Percentiles rank a stretch among this genome's conserved stretches.
Conservation (phyloP, 2,329 filamentous ascomycete species). For the Hirsutella thompsonii region DNA sequence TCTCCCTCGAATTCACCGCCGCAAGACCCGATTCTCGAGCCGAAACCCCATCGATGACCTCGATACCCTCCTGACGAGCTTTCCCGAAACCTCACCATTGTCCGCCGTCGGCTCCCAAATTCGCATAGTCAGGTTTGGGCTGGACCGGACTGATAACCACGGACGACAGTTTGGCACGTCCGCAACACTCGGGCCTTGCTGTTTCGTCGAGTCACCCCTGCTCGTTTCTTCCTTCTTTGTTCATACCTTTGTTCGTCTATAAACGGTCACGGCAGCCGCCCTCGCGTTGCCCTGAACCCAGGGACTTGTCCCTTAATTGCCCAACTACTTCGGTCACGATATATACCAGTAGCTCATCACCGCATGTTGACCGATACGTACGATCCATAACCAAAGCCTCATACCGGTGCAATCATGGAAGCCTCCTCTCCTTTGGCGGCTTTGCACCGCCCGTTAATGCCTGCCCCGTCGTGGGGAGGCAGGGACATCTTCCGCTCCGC, state of each 20-base stretch:
- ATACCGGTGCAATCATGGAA: conserved; percentile 50
- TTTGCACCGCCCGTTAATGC: conserved; percentile 63
- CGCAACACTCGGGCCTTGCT: conserved; percentile 1
- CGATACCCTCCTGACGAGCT: conserved; percentile 18
- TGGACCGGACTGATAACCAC: conserved; percentile 1
- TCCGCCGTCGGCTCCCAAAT: conserved; percentile 1
- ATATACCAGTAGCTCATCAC: conserved; percentile 13
- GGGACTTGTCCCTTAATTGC: conserved; percentile 4
- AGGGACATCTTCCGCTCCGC: conserved; percentile 40
- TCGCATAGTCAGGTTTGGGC: conserved; percentile 1
- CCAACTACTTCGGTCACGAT: conserved; percentile 8
- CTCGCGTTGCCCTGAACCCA: background rate
- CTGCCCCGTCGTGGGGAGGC: conserved; percentile 44
- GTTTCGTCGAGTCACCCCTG: background rate
- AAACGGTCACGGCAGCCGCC: background rate
- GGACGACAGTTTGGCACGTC: background rate
- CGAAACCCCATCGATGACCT: conserved; percentile 15
- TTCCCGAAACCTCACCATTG: conserved; percentile 9
- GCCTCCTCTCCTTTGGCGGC: conserved; percentile 88
- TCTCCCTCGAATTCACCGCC: no score
- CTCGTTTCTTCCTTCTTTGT: conserved; percentile 3
- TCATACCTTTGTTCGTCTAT: conserved; percentile 2
- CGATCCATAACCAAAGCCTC: conserved; percentile 1
- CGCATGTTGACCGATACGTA: background rate
- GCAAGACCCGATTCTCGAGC: conserved; percentile 3